Conservation (phyloP, 2,329 filamentous ascomycete genomes). For the Pseudogymnoascus sp. region DNA sequence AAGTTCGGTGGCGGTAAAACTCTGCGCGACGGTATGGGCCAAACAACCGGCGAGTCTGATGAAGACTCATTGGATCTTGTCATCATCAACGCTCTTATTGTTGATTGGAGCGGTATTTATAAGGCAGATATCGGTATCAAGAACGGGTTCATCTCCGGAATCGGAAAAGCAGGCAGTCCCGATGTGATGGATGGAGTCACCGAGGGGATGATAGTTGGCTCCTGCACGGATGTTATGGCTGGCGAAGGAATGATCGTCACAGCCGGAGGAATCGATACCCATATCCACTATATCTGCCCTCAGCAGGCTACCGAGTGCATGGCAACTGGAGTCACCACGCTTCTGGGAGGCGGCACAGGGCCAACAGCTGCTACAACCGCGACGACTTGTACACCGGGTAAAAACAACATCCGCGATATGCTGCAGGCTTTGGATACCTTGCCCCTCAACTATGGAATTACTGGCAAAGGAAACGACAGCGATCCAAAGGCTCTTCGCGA, state of each 20-base stretch:
- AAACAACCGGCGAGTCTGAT: slow-evolving; percentile 69
- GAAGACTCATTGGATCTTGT: slow-evolving; percentile 72
- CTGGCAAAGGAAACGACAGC: slow-evolving; percentile 87
- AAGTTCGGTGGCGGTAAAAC: slow-evolving; percentile 94
- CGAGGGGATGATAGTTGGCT: slow-evolving; percentile 70
- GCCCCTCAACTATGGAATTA: slow-evolving; percentile 83
- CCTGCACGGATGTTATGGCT: slow-evolving; percentile 85
- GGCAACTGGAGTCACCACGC: slow-evolving; percentile 78
- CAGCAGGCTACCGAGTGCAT: slow-evolving; percentile 82
- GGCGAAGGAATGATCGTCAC: slow-evolving; percentile 87
- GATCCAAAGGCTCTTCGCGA: slow-evolving; percentile 62
- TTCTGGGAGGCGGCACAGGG: slow-evolving; percentile 84
- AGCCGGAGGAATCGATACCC: slow-evolving; percentile 79
- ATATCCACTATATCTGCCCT: slow-evolving; percentile 92
- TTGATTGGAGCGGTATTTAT: slow-evolving; percentile 89
- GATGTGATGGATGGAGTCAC: slow-evolving; percentile 89
- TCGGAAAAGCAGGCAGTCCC: slow-evolving; percentile 95
- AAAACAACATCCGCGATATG: slow-evolving; percentile 78
- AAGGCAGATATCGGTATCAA: slow-evolving; percentile 96
- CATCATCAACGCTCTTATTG: slow-evolving; percentile 78
- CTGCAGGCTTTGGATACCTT: slow-evolving; percentile 75
- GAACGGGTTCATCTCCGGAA: slow-evolving; percentile 73
- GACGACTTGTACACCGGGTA: slow-evolving; percentile 86
- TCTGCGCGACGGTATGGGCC: slow-evolving; percentile 89
- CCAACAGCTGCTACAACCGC: slow-evolving; percentile 88